A percentile compares a stretch with the other conserved stretches of the same genome.
phyloP scores from a whole-genome alignment of 176 grass and related monocot species.

The Thalia dealbata region DNA sequence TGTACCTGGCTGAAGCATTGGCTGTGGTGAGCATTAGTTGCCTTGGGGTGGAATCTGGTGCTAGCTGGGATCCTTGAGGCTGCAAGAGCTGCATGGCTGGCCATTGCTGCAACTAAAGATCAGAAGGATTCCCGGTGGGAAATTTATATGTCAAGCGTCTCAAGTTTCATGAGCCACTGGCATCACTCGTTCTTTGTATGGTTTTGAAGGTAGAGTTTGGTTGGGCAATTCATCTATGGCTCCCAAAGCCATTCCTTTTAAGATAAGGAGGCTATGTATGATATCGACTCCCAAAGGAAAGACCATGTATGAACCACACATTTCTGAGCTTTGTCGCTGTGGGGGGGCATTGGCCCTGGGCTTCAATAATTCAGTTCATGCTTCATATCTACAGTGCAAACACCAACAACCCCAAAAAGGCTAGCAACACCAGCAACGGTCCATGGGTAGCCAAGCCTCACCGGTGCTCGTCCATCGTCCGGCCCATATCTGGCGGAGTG shows the following conservation, averaged over 20 bases:
- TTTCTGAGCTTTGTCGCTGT: not conserved
- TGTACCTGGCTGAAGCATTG: constrained; percentile 14
- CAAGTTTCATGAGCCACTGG: not conserved
- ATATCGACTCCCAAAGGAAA: not conserved
- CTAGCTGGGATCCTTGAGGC: constrained; percentile 59
- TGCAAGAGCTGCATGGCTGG: constrained; percentile 84
- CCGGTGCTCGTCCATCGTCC: too few species aligned
- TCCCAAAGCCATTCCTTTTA: not conserved
- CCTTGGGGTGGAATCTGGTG: constrained; percentile 43
- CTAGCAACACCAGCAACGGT: too few species aligned
- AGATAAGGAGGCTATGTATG: not conserved
- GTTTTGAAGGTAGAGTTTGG: not conserved
- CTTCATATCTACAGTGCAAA: not conserved
- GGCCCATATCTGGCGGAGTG: too few species aligned
- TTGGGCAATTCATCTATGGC: not conserved
- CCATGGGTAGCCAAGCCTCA: too few species aligned
- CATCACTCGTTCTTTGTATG: not conserved
- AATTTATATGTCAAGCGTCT: not conserved
- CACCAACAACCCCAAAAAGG: not conserved
- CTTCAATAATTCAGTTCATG: too few species aligned
- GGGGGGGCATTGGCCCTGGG: not conserved
- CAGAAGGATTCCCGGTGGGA: not conserved
- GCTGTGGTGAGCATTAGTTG: constrained; percentile 15
- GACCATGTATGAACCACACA: constrained; percentile 4
- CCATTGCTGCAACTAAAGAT: constrained; percentile 43